A percentile compares a stretch with the other conserved stretches of the same genome.
Conservation (phyloP, 1,139 yeast species). For the Suzukiozyma palmioleophila region DNA sequence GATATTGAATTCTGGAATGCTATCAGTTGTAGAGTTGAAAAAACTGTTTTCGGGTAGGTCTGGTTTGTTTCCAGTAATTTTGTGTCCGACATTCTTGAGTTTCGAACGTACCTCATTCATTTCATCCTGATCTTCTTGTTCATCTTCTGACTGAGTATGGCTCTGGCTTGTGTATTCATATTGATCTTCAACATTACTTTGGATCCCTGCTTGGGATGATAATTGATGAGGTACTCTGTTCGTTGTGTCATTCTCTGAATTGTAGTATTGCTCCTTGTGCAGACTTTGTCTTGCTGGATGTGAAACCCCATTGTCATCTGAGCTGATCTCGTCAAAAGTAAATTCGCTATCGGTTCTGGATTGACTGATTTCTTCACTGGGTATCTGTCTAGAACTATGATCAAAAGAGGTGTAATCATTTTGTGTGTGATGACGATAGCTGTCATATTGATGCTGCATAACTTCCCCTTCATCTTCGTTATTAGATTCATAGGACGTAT, state of each 20-base stretch:
- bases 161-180: too few relatives aligned
- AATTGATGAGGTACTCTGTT: too few relatives aligned
- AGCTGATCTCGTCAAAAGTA: constrained; percentile 24
- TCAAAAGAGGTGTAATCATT: constrained; percentile 26
- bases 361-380: constrained; percentile 3
- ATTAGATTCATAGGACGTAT: constrained; percentile 23
- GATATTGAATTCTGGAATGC: constrained; percentile 19
- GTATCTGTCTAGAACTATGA: constrained; percentile 4
- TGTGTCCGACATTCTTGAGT: too few relatives aligned
- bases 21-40: constrained; percentile 12
- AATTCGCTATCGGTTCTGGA: constrained; percentile 19
- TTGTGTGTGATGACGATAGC: constrained; percentile 6
- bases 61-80: too few relatives aligned
- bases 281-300: background rate
- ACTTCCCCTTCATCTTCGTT: constrained; percentile 15
- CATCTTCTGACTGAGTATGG: too few relatives aligned
- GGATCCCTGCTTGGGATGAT: too few relatives aligned
- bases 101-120: too few relatives aligned
- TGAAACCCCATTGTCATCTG: constrained; percentile 5
- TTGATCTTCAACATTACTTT: too few relatives aligned
- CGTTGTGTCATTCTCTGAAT: too few relatives aligned
- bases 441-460: constrained; percentile 9
- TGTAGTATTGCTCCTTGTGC: background rate
- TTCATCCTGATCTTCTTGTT: too few relatives aligned
- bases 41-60: too few relatives aligned